Evolutionary conservation across 306 rosid genomes (phyloP).

Genomic region (Casuarina glauca): DNA sequence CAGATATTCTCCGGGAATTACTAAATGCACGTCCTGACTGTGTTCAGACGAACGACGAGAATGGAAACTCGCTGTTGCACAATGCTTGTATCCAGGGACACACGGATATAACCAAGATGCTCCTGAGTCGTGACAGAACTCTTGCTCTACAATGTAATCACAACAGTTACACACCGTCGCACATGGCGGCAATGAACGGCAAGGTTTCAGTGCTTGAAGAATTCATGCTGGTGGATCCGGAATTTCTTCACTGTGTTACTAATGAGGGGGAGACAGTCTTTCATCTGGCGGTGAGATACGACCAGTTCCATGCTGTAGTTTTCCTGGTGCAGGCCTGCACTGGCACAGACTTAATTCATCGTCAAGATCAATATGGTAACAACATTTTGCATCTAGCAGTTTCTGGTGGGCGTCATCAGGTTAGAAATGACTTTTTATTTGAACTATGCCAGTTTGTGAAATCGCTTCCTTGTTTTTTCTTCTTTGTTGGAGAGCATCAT

Average conservation of each 20-base stretch:
- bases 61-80: constrained; percentile 64
- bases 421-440: constrained; percentile 17
- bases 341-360: constrained; percentile 39
- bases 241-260: constrained; percentile 49
- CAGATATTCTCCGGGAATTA: constrained; percentile 63
- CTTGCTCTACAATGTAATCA: constrained; percentile 50
- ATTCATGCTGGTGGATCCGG: constrained; percentile 38
- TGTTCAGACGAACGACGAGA: constrained; percentile 37
- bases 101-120: constrained; percentile 52
- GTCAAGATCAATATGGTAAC: constrained; percentile 57
- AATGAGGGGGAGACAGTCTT: constrained; percentile 63
- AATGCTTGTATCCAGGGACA: constrained; percentile 42
- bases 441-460: no score
- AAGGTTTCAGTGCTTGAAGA: constrained; percentile 48
- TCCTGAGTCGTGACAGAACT: constrained; percentile 44
- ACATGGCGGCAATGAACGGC: constrained; percentile 60
- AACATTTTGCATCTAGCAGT: constrained; percentile 68
- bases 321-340: constrained; percentile 47
- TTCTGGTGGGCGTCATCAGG: constrained; percentile 49
- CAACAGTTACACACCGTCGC: constrained; percentile 71
- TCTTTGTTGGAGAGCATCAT: no score
- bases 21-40: constrained; percentile 44
- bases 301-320: constrained; percentile 50
- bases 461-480: not conserved
- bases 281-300: constrained; percentile 65